These are phyloP conservation scores for Drechslerella stenobrocha DNA, from an alignment of 2,329 filamentous ascomycete species.

Conservation along the genomic window DNA sequence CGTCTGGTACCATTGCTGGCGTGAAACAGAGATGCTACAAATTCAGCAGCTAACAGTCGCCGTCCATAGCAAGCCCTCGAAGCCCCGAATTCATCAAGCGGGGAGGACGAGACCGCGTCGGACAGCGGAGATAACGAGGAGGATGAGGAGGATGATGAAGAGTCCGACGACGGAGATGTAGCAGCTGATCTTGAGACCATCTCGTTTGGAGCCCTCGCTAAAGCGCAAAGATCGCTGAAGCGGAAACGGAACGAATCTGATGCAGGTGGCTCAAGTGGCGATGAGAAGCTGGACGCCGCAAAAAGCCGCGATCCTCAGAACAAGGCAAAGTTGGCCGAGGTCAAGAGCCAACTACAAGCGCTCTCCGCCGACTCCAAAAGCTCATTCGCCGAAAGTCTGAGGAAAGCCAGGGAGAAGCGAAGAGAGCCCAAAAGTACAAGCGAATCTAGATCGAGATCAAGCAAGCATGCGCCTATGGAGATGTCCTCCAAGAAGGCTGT, in stretches of 20 bases:
- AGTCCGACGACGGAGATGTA: conserved; percentile 17
- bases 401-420: conserved; percentile 30
- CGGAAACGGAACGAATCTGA: conserved; percentile 35
- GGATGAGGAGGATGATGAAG: conserved; percentile 16
- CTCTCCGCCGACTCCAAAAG: conserved; percentile 34
- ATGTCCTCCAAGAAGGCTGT: conserved; percentile 82
- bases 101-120: conserved; percentile 7
- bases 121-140: conserved; percentile 24
- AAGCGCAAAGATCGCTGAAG: conserved; percentile 41
- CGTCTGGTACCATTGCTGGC: conserved; percentile 7
- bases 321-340: conserved; percentile 30
- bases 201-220: conserved; percentile 40
- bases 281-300: conserved; percentile 14
- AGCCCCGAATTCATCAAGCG: conserved; percentile 6
- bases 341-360: conserved; percentile 30
- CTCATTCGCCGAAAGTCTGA: conserved; percentile 41
- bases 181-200: conserved; percentile 26
- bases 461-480: conserved; percentile 86
- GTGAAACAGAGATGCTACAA: conserved; percentile 4
- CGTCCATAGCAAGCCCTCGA: conserved; percentile 11
- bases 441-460: conserved; percentile 59
- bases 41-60: conserved; percentile 10
- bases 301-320: conserved; percentile 25
- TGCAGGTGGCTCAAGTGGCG: conserved; percentile 19
- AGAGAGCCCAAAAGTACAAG: conserved; percentile 9